Conservation (phyloP, 2,329 filamentous ascomycete species). For the Drechslerella coelobrocha region DNA sequence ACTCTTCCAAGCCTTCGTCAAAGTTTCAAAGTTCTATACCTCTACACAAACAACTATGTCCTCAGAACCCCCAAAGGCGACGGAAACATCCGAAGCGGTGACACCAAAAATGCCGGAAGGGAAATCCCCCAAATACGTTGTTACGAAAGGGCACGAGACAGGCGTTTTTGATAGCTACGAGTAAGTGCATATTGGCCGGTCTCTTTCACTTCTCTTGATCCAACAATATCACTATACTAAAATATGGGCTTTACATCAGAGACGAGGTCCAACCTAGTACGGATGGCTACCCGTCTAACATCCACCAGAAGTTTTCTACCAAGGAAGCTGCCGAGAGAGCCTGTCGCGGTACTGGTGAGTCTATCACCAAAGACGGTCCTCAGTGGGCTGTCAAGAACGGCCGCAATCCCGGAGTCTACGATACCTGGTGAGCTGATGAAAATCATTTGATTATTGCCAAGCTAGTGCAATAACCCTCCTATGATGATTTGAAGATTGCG, state of each 20-base stretch:
- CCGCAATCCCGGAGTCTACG: slow-evolving; percentile 13
- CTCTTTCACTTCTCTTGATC: neutral
- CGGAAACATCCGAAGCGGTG: too few relatives aligned
- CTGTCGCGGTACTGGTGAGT: neutral
- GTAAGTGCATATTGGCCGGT: neutral
- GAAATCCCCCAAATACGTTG: slow-evolving; percentile 5
- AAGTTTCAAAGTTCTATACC: too few relatives aligned
- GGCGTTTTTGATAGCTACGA: slow-evolving; percentile 24
- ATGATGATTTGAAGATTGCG: neutral
- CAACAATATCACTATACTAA: too few relatives aligned
- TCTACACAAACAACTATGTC: too few relatives aligned
- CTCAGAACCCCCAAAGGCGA: too few relatives aligned
- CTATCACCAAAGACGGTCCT: neutral
- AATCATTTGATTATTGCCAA: neutral
- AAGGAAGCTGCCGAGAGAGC: slow-evolving; percentile 20
- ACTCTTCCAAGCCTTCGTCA: too few relatives aligned
- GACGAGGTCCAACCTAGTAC: slow-evolving; percentile 20
- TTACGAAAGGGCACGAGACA: slow-evolving; percentile 10
- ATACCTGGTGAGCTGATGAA: slow-evolving; percentile 10
- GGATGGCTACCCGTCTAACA: slow-evolving; percentile 15
- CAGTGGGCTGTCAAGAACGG: slow-evolving; percentile 24
- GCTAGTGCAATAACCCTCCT: neutral
- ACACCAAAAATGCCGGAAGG: neutral
- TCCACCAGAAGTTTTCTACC: slow-evolving; percentile 22
- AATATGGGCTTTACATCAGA: neutral